Conservation (phyloP, 768 basidiomycete genomes). For the Mycena alexandri region DNA sequence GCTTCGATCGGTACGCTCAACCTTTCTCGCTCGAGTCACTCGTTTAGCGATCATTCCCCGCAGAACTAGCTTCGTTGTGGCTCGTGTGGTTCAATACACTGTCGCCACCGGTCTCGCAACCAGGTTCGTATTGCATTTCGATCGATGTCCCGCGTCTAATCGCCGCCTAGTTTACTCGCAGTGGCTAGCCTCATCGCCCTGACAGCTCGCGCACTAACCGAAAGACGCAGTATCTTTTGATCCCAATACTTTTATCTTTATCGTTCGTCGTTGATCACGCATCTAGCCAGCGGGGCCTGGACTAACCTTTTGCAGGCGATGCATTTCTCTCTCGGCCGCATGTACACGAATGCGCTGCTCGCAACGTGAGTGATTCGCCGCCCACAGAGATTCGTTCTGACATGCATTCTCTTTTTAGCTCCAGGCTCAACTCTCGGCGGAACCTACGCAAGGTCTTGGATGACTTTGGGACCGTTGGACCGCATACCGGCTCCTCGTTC, state of each 20-base stretch:
- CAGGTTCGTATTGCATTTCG: conserved; percentile 24
- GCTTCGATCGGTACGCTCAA: background rate
- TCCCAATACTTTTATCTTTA: conserved; percentile 39
- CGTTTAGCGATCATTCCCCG: too few species aligned
- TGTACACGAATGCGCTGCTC: too few species aligned
- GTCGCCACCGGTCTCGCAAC: conserved; percentile 42
- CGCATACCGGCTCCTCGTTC: background rate
- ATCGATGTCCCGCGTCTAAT: background rate
- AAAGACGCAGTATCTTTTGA: conserved; percentile 33
- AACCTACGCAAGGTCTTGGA: conserved; percentile 15
- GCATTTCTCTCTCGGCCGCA: conserved; percentile 43
- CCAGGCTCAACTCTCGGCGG: conserved; percentile 26
- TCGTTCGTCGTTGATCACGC: conserved; percentile 37
- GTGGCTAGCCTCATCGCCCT: conserved; percentile 28
- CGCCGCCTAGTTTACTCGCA: conserved; percentile 21
- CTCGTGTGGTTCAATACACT: conserved; percentile 40
- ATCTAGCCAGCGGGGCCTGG: background rate
- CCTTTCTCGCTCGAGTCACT: background rate
- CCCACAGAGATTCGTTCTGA: too few species aligned
- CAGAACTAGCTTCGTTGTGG: conserved; percentile 36
- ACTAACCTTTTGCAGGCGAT: conserved; percentile 39
- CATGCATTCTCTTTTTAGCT: too few species aligned
- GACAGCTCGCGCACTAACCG: too few species aligned
- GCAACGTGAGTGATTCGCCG: conserved; percentile 35
- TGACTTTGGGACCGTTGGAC: background rate